phyloP scores from a whole-genome alignment of 352 stramenopile species.

The Pythium guiyangense region DNA sequence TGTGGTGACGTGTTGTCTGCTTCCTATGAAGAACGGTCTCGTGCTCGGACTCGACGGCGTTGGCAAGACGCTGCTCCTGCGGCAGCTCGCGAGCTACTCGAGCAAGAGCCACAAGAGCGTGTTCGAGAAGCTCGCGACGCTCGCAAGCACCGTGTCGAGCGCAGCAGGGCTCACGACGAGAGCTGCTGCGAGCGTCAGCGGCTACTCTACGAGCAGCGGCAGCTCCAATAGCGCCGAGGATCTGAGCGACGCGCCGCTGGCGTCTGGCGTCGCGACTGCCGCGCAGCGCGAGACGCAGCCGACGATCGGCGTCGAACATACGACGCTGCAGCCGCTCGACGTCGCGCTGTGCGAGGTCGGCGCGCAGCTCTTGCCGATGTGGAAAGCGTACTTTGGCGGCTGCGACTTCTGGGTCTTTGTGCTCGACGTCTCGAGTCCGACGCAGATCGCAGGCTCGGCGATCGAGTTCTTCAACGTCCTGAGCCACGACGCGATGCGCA shows the following conservation, averaged over 20 bases:
- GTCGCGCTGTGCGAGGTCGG: constrained; percentile 61
- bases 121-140: constrained; percentile 30
- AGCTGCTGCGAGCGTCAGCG: no score
- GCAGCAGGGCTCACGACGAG: not conserved
- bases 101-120: constrained; percentile 35
- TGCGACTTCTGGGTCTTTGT: constrained; percentile 73
- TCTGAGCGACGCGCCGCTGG: constrained; percentile 2
- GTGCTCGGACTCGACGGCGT: constrained; percentile 61
- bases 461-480: constrained; percentile 70
- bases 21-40: constrained; percentile 46
- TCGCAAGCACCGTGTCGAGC: constrained; percentile 18
- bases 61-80: constrained; percentile 69
- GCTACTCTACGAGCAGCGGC: no score
- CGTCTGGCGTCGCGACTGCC: not conserved
- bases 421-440: constrained; percentile 52
- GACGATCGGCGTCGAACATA: constrained; percentile 62
- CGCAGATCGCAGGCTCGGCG: constrained; percentile 36
- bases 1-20: no score
- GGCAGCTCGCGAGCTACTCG: constrained; percentile 45
- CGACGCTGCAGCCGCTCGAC: constrained; percentile 29
- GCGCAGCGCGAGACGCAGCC: constrained; percentile 43
- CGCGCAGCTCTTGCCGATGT: constrained; percentile 65
- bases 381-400: constrained; percentile 56
- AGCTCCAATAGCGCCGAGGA: constrained; percentile 11
- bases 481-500: constrained; percentile 39